Evolutionary conservation across 2,329 filamentous ascomycete species (phyloP).

Genomic region (Emmonsia crescens): DNA sequence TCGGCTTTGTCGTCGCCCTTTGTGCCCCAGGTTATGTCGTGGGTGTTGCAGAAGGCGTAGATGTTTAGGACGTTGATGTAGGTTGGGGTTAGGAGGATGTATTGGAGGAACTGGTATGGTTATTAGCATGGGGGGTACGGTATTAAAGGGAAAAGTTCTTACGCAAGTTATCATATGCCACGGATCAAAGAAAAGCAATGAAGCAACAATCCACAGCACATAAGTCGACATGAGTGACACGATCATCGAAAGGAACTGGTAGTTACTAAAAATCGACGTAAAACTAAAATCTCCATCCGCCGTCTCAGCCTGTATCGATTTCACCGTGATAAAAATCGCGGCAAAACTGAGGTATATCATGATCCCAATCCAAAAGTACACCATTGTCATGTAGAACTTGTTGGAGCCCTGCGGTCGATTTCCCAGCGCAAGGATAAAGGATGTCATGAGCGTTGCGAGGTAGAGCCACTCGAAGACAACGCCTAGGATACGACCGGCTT

Average conservation of each 20-base stretch:
- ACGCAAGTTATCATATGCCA: slow-evolving; percentile 95
- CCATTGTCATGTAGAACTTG: slow-evolving; percentile 89
- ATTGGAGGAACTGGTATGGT: slow-evolving; percentile 62
- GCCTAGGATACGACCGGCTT: slow-evolving; percentile 66
- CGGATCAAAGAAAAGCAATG: slow-evolving; percentile 89
- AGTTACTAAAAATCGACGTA: slow-evolving; percentile 67
- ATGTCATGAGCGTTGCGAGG: slow-evolving; percentile 79
- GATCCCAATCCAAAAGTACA: slow-evolving; percentile 94
- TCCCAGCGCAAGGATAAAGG: slow-evolving; percentile 87
- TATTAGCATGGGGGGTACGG: slow-evolving; percentile 11
- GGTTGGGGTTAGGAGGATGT: slow-evolving; percentile 85
- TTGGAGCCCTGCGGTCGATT: slow-evolving; percentile 92
- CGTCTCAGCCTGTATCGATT: slow-evolving; percentile 66
- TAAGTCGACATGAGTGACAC: slow-evolving; percentile 88
- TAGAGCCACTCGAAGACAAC: slow-evolving; percentile 96
- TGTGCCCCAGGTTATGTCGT: slow-evolving; percentile 96
- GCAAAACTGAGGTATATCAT: slow-evolving; percentile 96
- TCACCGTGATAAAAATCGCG: slow-evolving; percentile 85
- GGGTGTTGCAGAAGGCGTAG: slow-evolving; percentile 96
- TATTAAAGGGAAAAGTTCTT: slow-evolving; percentile 19
- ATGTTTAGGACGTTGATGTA: slow-evolving; percentile 99
- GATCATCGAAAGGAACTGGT: slow-evolving; percentile 85
- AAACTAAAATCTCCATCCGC: slow-evolving; percentile 54
- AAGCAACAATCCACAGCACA: slow-evolving; percentile 82
- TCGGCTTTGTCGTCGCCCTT: slow-evolving; percentile 96